Evolutionary conservation across 2,329 filamentous ascomycete species (phyloP).

Genomic region (Corynespora cassiicola): DNA sequence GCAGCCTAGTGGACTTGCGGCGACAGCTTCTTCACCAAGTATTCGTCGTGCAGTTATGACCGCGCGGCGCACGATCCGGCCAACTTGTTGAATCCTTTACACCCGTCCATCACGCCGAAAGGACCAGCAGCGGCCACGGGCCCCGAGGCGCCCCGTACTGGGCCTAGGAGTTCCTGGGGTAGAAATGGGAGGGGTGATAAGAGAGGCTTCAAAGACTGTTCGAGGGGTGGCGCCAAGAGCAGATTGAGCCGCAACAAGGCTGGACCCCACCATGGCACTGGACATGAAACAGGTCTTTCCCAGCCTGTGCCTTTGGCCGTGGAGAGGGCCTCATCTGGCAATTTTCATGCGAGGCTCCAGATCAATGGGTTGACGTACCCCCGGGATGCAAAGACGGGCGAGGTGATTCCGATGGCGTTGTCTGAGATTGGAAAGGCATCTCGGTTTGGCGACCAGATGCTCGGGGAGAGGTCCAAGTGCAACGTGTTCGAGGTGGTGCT

Average conservation of each 20-base stretch:
- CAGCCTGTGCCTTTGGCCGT: slow-evolving; percentile 3
- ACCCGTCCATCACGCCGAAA: slow-evolving; percentile 25
- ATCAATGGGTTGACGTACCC: slow-evolving; percentile 13
- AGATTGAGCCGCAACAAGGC: background rate
- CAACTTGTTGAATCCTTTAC: slow-evolving; percentile 28
- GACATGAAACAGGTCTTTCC: too few species aligned
- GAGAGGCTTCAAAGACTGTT: background rate
- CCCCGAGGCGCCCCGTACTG: too few species aligned
- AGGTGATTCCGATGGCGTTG: slow-evolving; percentile 18
- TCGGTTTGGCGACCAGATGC: slow-evolving; percentile 17
- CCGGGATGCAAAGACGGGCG: slow-evolving; percentile 19
- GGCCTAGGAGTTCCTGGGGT: too few species aligned
- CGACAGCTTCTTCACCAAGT: slow-evolving; percentile 35
- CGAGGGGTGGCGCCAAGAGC: background rate
- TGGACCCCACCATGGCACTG: too few species aligned
- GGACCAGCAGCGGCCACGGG: too few species aligned
- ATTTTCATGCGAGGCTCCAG: background rate
- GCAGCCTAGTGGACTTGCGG: slow-evolving; percentile 29
- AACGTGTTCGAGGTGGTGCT: slow-evolving; percentile 32
- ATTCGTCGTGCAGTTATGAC: slow-evolving; percentile 31
- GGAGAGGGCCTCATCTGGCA: slow-evolving; percentile 7
- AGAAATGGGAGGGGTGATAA: too few species aligned
- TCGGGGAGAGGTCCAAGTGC: slow-evolving; percentile 19
- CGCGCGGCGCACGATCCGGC: slow-evolving; percentile 23
- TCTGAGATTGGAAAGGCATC: slow-evolving; percentile 28